Evolutionary conservation across 345 rosid genomes (phyloP), one percentile per base, ranked within the genome.

Genomic region (Theobroma cacao): DNA sequence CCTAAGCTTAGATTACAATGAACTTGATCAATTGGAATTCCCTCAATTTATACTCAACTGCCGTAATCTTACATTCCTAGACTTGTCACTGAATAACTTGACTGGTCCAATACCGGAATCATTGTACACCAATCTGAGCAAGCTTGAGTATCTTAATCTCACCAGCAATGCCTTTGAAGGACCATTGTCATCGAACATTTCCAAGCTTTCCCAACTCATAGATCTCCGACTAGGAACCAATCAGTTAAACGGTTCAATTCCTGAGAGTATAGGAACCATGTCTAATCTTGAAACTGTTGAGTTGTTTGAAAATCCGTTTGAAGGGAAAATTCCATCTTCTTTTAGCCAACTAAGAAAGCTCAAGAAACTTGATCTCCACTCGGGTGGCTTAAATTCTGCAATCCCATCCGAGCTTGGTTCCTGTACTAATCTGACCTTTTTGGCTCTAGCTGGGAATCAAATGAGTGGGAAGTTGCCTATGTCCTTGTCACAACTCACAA

Each of bases 341-440:
- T 31, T 89, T n/a, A 89, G 94, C 48, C 85, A 79, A 33, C 84
- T 89, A 33, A 78, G 63, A 80, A 77, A 79, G 72, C 89, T 90
- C 45, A 79, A 75, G 69, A 0, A 0, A 18, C 87, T 90, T 38
- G 86, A 87, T 72, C 85, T 89, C 20, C 52, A 77, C 7, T 68
- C 17, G 3, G 89, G 87, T 75, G 1, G 4, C 60, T 84, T 90
- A 20, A 86, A 89, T 63, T 86, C 86, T 1, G 71, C 89, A 0
- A 79, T 90, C 59, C 94, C 92, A 62, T 31, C 86, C 10, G 88
- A 89, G 76, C 80, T 90, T 52, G 84, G 94, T 11, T 63, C 81
- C 43, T 89, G 92, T 75, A 72, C 84, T 7, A 82, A 86, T 62
- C 89, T 90, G 62, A 81, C 87, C 10, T 84, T 14, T 68, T 56